These are phyloP conservation scores for Coemansia sp. DNA, from an alignment of 192 early-diverging fungal species.

Conservation along the genomic window DNA sequence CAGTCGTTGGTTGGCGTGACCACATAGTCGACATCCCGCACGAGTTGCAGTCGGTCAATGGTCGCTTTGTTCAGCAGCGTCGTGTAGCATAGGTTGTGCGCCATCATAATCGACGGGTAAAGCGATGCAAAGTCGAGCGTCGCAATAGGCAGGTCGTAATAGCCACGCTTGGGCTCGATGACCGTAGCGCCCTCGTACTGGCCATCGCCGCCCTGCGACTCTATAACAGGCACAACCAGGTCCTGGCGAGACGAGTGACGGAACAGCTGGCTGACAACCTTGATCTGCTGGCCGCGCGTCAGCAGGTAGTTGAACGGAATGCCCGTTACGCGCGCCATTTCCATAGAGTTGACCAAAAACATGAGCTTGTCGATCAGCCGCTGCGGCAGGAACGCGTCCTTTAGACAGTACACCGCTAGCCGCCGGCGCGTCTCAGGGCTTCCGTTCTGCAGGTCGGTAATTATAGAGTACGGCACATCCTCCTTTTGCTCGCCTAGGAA, in stretches of 20 bases:
- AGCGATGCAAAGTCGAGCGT: conserved; percentile 97
- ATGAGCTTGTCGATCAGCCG: conserved; percentile 96
- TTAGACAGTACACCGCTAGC: conserved; percentile 94
- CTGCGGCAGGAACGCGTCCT: conserved; percentile 94
- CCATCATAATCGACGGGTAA: conserved; percentile 99
- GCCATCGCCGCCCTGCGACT: conserved; percentile 78
- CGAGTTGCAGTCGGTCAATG: conserved; percentile 64
- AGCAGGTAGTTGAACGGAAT: conserved; percentile 94
- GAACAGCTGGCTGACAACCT: conserved; percentile 96
- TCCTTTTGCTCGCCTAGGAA: conserved; percentile 98
- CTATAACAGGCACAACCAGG: conserved; percentile 86
- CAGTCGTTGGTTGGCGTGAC: conserved; percentile 86
- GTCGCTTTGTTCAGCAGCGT: conserved; percentile 65
- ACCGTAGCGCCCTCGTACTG: conserved; percentile 96
- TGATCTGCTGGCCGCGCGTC: conserved; percentile 94
- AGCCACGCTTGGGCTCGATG: conserved; percentile 91
- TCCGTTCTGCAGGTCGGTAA: conserved; percentile 95
- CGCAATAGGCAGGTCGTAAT: conserved; percentile 93
- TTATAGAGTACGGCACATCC: conserved; percentile 98
- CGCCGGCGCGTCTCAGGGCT: conserved; percentile 92
- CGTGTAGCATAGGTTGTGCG: conserved; percentile 97
- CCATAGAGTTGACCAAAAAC: conserved; percentile 94
- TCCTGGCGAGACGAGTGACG: conserved; percentile 79
- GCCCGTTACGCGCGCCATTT: conserved; percentile 98
- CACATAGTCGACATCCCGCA: conserved; percentile 80